Evolutionary conservation across 2,329 filamentous ascomycete species (phyloP).

Genomic region (Dactylellina leptospora): DNA sequence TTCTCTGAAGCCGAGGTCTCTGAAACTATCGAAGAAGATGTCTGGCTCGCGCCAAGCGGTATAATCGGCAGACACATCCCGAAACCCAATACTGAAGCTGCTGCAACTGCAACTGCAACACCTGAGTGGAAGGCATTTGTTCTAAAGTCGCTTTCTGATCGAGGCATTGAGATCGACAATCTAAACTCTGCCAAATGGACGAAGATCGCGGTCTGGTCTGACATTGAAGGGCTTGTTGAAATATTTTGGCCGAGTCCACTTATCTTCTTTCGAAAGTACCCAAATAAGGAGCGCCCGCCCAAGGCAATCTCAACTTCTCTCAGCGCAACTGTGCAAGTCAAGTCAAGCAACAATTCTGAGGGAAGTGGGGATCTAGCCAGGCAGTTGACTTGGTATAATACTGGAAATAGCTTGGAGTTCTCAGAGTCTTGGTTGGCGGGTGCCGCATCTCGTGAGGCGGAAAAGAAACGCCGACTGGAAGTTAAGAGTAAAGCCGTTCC

Average conservation of each 20-base stretch:
- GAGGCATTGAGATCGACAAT: slow-evolving; percentile 26
- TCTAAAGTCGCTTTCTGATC: slow-evolving; percentile 35
- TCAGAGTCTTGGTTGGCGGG: slow-evolving; percentile 27
- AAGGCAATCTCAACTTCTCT: background rate
- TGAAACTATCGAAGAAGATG: slow-evolving; percentile 26
- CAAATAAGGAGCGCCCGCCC: background rate
- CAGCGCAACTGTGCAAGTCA: background rate
- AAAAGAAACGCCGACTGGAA: slow-evolving; percentile 33
- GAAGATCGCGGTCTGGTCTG: slow-evolving; percentile 33
- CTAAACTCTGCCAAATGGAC: slow-evolving; percentile 19
- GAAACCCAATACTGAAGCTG: background rate
- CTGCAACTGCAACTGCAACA: slow-evolving; percentile 17
- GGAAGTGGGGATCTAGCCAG: slow-evolving; percentile 19
- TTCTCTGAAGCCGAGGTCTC: slow-evolving; percentile 6
- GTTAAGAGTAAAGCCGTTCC: slow-evolving; percentile 26
- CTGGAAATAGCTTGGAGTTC: slow-evolving; percentile 38
- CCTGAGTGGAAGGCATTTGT: slow-evolving; percentile 51
- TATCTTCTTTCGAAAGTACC: slow-evolving; percentile 36
- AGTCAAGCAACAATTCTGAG: background rate
- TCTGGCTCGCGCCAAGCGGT: slow-evolving; percentile 46
- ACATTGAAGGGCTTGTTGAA: slow-evolving; percentile 41
- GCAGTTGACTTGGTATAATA: slow-evolving; percentile 43
- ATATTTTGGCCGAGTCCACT: slow-evolving; percentile 39
- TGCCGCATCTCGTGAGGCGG: slow-evolving; percentile 13
- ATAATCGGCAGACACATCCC: slow-evolving; percentile 32